Evolutionary conservation across 2,329 filamentous ascomycete genomes (phyloP), one percentile per base, ranked within the genome.

Genomic region (Colletotrichum eremochloae): DNA sequence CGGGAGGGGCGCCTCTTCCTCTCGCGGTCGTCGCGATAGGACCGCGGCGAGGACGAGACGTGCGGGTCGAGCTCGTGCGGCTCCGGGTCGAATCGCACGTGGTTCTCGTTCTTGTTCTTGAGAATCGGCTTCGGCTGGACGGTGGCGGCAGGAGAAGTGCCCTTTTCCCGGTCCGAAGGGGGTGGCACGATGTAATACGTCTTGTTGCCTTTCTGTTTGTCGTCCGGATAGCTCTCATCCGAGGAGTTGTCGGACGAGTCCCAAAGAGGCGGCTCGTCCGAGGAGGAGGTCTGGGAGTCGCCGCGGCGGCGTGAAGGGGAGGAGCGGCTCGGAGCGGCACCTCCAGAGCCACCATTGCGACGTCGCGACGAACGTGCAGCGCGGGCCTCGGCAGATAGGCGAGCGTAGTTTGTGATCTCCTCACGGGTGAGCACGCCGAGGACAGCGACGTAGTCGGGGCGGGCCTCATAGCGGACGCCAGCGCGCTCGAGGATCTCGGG

Each of bases 31-130:
- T 79, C 58, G 75, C 76, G 42, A 77, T 79, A 12, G 75, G 76
- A 33, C 77, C 76, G 71, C 70, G 76, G 76, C 20, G 76, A 75
- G 53, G 76, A 77, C 5, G 53, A 56, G 36, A 83, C 78, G 53
- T 78, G 73, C 44, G 77, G 77, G 46, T 77, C 75, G 70, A 89
- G 77, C 77, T 89, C 82, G 67, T 84, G 78, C 20, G 84, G 84
- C 75, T 87, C 83, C 1, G 84, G 83, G 48, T 86, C 84, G 71
- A 89, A 89, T 5, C 85, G 84, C 6, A 90, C 87, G 57, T 87
- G 87, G 71, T 90, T 87, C 58, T 86, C 85, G 72, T 89, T 88
- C 75, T 84, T 86, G 77, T 90, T 90, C 81, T 90, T 90, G 24
- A 90, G 81, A n/a, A 90, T 90, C 6, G 88, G 86, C 75, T 89